Evolutionary conservation across 192 early-diverging fungal genomes (phyloP).

Genomic region (Linnemannia schmuckeri): DNA sequence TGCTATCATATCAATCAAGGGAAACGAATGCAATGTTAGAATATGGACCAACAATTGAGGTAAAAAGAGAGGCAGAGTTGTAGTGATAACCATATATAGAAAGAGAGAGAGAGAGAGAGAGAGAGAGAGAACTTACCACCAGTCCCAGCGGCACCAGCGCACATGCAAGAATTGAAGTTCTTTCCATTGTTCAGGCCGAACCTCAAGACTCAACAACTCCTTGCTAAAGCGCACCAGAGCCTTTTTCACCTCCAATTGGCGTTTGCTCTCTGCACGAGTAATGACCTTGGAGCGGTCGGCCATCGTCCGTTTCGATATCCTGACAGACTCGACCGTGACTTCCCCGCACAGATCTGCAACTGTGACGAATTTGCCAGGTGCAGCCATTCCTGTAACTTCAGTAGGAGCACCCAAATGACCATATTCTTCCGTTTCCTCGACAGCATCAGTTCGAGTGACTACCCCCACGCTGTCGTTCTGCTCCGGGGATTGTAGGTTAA

Average conservation of each 20-base stretch:
- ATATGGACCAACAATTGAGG: not conserved
- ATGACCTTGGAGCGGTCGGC: slow-evolving; percentile 2
- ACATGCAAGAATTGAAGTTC: slow-evolving; percentile 72
- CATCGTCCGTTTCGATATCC: slow-evolving; percentile 16
- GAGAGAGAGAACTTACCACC: slow-evolving; percentile 58
- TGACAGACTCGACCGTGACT: not conserved
- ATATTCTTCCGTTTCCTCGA: not conserved
- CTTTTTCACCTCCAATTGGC: slow-evolving; percentile 19
- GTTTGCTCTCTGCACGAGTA: slow-evolving; percentile 46
- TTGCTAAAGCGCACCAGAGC: slow-evolving; percentile 31
- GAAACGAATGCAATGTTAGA: not conserved
- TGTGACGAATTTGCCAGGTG: not conserved
- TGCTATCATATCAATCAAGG: slow-evolving; percentile 4
- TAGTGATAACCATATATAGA: too few relatives aligned
- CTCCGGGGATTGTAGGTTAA: slow-evolving; percentile 8
- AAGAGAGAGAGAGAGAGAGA: too few relatives aligned
- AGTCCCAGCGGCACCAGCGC: slow-evolving; percentile 59
- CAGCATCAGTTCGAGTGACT: not conserved
- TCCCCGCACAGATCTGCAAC: not conserved
- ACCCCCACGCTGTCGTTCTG: not conserved
- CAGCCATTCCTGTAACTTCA: not conserved
- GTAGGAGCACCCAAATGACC: not conserved
- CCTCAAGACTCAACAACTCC: slow-evolving; percentile 53
- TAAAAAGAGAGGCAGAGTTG: not conserved
- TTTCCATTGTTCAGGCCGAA: slow-evolving; percentile 66